These are phyloP conservation scores for Aphanomyces cochlioides DNA, from an alignment of 352 stramenopile species.

Conservation along the genomic window DNA sequence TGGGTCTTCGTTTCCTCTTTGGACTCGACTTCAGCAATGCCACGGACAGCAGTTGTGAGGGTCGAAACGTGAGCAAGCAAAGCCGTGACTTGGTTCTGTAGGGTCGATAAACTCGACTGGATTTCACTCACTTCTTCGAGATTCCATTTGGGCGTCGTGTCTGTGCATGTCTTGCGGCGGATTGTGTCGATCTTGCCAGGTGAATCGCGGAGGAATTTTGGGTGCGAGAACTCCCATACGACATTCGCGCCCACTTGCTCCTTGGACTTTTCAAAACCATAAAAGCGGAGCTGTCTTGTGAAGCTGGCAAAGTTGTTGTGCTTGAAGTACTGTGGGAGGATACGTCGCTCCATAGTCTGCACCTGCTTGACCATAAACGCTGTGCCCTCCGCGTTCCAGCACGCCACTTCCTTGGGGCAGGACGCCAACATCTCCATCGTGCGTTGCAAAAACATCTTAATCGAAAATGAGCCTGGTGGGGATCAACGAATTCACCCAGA, in stretches of 20 bases:
- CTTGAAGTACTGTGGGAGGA: conserved; percentile 28
- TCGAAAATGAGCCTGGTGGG: conserved; percentile 1
- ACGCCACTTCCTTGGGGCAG: background rate
- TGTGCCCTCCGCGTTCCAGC: conserved; percentile 6
- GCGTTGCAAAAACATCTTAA: background rate
- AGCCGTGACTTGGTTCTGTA: background rate
- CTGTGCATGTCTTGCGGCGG: conserved; percentile 28
- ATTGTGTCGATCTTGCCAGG: conserved; percentile 23
- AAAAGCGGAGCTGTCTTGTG: conserved; percentile 17
- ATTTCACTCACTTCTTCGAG: conserved; percentile 18
- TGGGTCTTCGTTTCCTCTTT: background rate
- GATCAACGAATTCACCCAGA: background rate
- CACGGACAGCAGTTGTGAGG: background rate
- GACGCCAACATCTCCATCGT: conserved; percentile 14
- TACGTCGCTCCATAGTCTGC: background rate
- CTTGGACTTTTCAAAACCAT: conserved; percentile 25
- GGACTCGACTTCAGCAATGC: too few species aligned
- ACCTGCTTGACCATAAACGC: conserved; percentile 21
- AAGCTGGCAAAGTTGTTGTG: conserved; percentile 42
- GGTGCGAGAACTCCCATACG: conserved; percentile 25
- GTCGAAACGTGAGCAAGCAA: conserved; percentile 8
- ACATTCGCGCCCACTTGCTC: background rate
- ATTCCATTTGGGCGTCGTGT: conserved; percentile 26
- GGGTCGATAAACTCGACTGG: conserved; percentile 3
- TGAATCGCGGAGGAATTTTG: conserved; percentile 26